These are phyloP conservation scores for Globisporangium echinulatum DNA, from an alignment of 352 stramenopile species.

Conservation along the genomic window DNA sequence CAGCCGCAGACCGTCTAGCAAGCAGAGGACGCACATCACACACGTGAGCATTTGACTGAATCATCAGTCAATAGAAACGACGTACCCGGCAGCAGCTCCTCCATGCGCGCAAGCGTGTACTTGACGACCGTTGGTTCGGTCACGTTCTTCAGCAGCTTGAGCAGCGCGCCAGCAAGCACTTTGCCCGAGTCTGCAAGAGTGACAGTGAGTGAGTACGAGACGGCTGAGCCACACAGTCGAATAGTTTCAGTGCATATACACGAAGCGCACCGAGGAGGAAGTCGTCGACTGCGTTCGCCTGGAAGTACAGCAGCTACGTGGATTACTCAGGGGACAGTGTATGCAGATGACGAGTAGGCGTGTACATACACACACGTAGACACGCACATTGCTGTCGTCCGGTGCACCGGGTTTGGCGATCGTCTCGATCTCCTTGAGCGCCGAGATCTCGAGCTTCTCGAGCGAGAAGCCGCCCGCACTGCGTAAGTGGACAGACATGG, in stretches of 20 bases:
- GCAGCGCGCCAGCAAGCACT: conserved; percentile 50
- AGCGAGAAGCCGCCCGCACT: conserved; percentile 76
- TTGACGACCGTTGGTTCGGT: conserved; percentile 83
- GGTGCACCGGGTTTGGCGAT: conserved; percentile 50
- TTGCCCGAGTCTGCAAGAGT: conserved; percentile 44
- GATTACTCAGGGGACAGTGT: conserved; percentile 13
- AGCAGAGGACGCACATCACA: too few relatives aligned
- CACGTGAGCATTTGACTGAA: too few relatives aligned
- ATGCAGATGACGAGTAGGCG: background rate
- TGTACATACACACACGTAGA: background rate
- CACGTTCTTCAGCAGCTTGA: conserved; percentile 87
- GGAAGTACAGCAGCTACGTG: conserved; percentile 14
- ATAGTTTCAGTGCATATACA: conserved; percentile 2
- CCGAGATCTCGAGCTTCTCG: conserved; percentile 81
- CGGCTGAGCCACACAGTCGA: background rate
- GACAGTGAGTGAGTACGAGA: background rate
- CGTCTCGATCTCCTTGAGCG: conserved; percentile 78
- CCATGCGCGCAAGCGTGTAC: conserved; percentile 82
- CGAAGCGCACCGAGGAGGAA: conserved; percentile 48
- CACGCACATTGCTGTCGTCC: conserved; percentile 51
- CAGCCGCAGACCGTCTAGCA: conserved; percentile 57
- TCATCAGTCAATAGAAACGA: background rate
- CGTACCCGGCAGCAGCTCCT: conserved; percentile 74
- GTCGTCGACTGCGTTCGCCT: conserved; percentile 69
- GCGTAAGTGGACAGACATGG: background rate